phyloP scores from a whole-genome alignment of 2,329 filamentous ascomycete species.

The Chaetomium sp. region DNA sequence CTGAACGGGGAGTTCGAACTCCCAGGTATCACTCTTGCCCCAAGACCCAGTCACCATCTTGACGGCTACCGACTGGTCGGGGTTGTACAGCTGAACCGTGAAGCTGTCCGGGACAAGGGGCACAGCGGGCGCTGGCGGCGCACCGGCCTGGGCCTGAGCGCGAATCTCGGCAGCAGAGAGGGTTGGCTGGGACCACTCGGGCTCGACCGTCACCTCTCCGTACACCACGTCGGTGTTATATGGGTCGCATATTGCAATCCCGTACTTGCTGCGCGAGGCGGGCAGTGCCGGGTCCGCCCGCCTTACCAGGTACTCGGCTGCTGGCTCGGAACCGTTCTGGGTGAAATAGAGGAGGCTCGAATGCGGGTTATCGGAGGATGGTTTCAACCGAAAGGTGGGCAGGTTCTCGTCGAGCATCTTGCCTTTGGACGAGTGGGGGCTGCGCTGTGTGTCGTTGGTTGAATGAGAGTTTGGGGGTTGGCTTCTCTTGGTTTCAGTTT shows the following conservation, averaged over 20 bases:
- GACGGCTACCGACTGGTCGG: constrained; percentile 78
- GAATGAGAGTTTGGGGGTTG: background rate
- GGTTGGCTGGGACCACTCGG: constrained; percentile 82
- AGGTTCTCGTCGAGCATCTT: constrained; percentile 90
- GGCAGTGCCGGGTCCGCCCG: constrained; percentile 70
- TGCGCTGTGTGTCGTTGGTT: background rate
- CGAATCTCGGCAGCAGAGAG: constrained; percentile 81
- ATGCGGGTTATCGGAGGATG: constrained; percentile 55
- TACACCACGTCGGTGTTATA: constrained; percentile 80
- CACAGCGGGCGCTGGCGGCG: constrained; percentile 58
- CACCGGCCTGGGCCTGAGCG: constrained; percentile 48
- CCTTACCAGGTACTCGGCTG: constrained; percentile 77
- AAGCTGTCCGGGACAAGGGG: constrained; percentile 78
- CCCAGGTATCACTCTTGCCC: constrained; percentile 80
- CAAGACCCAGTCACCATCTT: constrained; percentile 73
- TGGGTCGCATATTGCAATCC: constrained; percentile 80
- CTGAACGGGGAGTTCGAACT: constrained; percentile 87
- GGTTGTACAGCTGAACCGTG: constrained; percentile 88
- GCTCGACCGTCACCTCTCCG: constrained; percentile 80
- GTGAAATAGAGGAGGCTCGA: constrained; percentile 62
- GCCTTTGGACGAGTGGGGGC: background rate
- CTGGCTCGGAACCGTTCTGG: constrained; percentile 78
- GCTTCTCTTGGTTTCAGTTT: background rate
- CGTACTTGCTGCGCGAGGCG: constrained; percentile 79
- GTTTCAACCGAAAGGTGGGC: constrained; percentile 66